Conservation (phyloP, 441 rosid species). For the Raphanus hybrid region DNA sequence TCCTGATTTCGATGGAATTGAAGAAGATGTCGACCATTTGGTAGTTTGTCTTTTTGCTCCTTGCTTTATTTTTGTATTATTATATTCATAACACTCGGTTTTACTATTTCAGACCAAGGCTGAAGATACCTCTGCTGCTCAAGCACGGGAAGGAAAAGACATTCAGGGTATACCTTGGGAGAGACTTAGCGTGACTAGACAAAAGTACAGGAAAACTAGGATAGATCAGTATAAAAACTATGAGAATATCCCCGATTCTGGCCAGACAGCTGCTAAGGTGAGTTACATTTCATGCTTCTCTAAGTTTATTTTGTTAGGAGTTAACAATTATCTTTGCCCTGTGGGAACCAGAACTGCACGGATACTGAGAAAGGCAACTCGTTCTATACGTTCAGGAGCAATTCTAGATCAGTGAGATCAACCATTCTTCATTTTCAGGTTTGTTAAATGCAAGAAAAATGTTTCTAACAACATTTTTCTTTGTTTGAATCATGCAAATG, state of each 20-base stretch:
- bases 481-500: background rate
- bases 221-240: constrained; percentile 90
- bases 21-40: constrained; percentile 62
- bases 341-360: constrained; percentile 59
- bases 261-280: constrained; percentile 74
- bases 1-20: constrained; percentile 55
- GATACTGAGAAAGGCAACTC: constrained; percentile 62
- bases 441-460: too few species aligned
- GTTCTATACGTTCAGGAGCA: constrained; percentile 73
- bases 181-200: constrained; percentile 79
- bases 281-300: background rate
- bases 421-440: constrained; percentile 98
- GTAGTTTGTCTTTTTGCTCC: constrained; percentile 42
- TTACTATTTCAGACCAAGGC: constrained; percentile 48
- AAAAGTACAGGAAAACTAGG: constrained; percentile 82
- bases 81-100: background rate
- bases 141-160: constrained; percentile 86
- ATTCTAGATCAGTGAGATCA: constrained; percentile 88
- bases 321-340: background rate
- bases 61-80: background rate
- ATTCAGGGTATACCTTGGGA: constrained; percentile 99
- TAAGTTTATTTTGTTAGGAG: background rate
- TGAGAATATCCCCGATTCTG: constrained; percentile 77
- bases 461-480: background rate
- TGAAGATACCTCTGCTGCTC: constrained; percentile 78